Evolutionary conservation across 768 basidiomycete species (phyloP), one percentile per base, ranked within the genome.

Genomic region (Hypsizygus marmoreus): DNA sequence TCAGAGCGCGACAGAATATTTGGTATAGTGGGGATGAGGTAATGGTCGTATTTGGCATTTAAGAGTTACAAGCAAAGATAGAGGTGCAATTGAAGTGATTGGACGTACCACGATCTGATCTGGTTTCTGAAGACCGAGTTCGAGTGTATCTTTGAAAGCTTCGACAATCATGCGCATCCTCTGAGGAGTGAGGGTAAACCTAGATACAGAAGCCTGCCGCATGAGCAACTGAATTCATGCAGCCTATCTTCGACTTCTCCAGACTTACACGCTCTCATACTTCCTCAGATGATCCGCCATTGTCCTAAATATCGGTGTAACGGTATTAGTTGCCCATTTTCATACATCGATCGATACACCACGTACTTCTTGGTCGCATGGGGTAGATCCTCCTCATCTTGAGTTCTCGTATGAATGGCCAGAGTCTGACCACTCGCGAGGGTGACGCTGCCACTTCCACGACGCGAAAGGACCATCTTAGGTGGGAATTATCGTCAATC

Each of bases 91-190:
- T 34, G 37, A 17, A 28, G 34, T 13, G 34, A 28, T 14, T 12
- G 33, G 43, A 82, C 93, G 57, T 65, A 95, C 95, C 67, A 98
- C 94, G 28, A 88, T 75, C 71, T 97, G 90, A 16, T 82, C 80
- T 19, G 78, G 76, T 67, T 95, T 87, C 54, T 86, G 73, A 39
- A 99, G 72, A 11, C 97, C 97, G 19, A 80, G 67, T 58, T 97
- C 94, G 20, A 99, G 78, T 1, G 89, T 83, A 36, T 97, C 95
- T 63, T 91, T 84, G 74, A 99, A 94, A 0, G 95, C 89, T 63
- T 97, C 91, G 19, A 95, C 93, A 60, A 98, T 97, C 82, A 95
- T 95, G 37, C 92, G 79, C 93, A 95, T 94, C 47, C 92, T 70
- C 64, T 92, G 91, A 12, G 91, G 89, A 6, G 90, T 93, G 54